These are phyloP conservation scores for Coemansia sp. DNA, from an alignment of 192 early-diverging fungal species.

Conservation along the genomic window DNA sequence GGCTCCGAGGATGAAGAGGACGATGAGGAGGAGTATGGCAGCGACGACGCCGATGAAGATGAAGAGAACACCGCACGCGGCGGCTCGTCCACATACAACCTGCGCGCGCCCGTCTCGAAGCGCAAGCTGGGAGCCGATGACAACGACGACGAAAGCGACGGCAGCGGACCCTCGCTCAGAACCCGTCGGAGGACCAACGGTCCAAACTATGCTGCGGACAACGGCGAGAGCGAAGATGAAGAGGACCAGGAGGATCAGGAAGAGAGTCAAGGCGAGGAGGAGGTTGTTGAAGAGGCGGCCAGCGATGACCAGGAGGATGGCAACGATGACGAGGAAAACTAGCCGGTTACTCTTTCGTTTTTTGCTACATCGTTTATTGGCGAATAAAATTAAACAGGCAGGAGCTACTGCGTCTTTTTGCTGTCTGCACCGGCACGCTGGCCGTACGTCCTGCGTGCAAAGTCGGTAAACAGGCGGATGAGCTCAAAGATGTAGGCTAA, in stretches of 20 bases:
- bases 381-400: too few species aligned
- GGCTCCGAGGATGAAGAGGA: constrained; percentile 19
- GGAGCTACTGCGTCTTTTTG: constrained; percentile 18
- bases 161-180: constrained; percentile 27
- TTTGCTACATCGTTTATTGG: too few species aligned
- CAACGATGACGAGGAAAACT: constrained; percentile 4
- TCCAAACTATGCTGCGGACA: constrained; percentile 1
- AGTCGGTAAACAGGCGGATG: constrained; percentile 77
- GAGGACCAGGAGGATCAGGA: constrained; percentile 7
- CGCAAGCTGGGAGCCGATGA: constrained; percentile 21
- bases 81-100: constrained; percentile 42
- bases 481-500: constrained; percentile 73
- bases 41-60: constrained; percentile 29
- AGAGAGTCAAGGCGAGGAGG: not conserved
- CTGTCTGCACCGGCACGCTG: not conserved
- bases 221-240: constrained; percentile 3
- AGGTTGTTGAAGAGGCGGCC: not conserved
- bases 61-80: constrained; percentile 25
- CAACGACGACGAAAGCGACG: constrained; percentile 15
- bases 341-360: not conserved
- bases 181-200: constrained; percentile 27
- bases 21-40: constrained; percentile 23
- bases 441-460: constrained; percentile 72
- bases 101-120: constrained; percentile 33
- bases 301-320: not conserved